phyloP scores from a whole-genome alignment of 768 basidiomycete genomes.

The Macrolepiota fuliginosa region DNA sequence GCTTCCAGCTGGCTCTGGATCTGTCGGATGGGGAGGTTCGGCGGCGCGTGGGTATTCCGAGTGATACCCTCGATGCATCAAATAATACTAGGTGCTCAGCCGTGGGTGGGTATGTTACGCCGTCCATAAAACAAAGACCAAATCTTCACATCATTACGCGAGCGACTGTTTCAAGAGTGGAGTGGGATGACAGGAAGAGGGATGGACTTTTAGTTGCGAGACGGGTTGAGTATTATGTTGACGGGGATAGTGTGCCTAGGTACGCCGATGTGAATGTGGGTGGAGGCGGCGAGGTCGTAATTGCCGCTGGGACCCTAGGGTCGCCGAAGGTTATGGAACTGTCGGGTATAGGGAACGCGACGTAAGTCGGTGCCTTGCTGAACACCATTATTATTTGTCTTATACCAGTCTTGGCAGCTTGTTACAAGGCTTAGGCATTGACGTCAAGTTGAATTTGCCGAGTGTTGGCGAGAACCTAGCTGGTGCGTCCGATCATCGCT shows the following conservation, averaged over 20 bases:
- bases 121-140: constrained; percentile 22
- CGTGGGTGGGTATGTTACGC: constrained; percentile 28
- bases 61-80: constrained; percentile 26
- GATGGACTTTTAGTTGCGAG: constrained; percentile 35
- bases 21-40: constrained; percentile 25
- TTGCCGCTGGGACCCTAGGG: constrained; percentile 47
- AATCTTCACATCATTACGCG: constrained; percentile 58
- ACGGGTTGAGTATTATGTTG: constrained; percentile 41
- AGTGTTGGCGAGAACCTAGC: constrained; percentile 46
- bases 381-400: not conserved
- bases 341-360: constrained; percentile 31
- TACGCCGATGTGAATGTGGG: constrained; percentile 30
- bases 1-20: constrained; percentile 25
- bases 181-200: constrained; percentile 35
- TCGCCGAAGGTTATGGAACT: constrained; percentile 27
- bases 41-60: constrained; percentile 26
- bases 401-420: constrained; percentile 22
- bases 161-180: constrained; percentile 50
- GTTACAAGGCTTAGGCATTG: constrained; percentile 41
- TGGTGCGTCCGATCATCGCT: constrained; percentile 18
- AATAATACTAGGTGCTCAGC: constrained; percentile 33
- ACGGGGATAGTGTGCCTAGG: constrained; percentile 13
- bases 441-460: constrained; percentile 38
- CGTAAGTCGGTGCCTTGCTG: constrained; percentile 17
- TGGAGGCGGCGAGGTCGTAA: constrained; percentile 52